Evolutionary conservation across 192 early-diverging fungal species (phyloP).

Genomic region (Backusella australiensis): DNA sequence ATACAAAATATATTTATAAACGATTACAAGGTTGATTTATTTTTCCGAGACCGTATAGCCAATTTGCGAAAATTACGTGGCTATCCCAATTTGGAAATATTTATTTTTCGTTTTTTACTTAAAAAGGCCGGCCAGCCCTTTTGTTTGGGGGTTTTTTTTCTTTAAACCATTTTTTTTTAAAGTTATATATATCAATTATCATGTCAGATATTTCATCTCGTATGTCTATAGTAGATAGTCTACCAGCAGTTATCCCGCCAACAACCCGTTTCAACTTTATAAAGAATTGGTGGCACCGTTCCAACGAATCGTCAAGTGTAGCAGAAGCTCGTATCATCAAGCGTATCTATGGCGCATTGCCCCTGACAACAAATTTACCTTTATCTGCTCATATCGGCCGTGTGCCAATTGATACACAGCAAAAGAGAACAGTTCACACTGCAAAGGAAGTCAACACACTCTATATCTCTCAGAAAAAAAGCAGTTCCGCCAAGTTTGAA

Average conservation of each 20-base stretch:
- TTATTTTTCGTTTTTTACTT: not conserved
- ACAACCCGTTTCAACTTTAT: conserved; percentile 34
- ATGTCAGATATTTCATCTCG: conserved; percentile 4
- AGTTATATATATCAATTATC: not conserved
- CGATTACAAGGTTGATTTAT: not conserved
- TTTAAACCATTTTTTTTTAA: not conserved
- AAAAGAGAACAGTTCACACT: conserved; percentile 32
- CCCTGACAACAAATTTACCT: not conserved
- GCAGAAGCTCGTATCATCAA: conserved; percentile 59
- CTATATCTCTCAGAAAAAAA: conserved; percentile 9
- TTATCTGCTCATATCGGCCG: not conserved
- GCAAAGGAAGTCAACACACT: conserved; percentile 1
- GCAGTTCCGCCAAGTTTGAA: not conserved
- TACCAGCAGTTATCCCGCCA: conserved; percentile 32
- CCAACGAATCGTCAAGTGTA: conserved; percentile 35
- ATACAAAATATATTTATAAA: not conserved
- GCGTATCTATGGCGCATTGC: conserved; percentile 35
- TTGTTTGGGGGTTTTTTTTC: not conserved
- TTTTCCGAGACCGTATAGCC: not conserved
- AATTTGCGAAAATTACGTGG: not conserved
- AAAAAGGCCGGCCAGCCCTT: not conserved
- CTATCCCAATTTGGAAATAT: not conserved
- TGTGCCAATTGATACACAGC: not conserved
- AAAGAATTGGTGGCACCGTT: conserved; percentile 38
- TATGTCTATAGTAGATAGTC: not conserved